Conservation (phyloP, 352 stramenopile genomes). For the Plasmopara muralis region DNA sequence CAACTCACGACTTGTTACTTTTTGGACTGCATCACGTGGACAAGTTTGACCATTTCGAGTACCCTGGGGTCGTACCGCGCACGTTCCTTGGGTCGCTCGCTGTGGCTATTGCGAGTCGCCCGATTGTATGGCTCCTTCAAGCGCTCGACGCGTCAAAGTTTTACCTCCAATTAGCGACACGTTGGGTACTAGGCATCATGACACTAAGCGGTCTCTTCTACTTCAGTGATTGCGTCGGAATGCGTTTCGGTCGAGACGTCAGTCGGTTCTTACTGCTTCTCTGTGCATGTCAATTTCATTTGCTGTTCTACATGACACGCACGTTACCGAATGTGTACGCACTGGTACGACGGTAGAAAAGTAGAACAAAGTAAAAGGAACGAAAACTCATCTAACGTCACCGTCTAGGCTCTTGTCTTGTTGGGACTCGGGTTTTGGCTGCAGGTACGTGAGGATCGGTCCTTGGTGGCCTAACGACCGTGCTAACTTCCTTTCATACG, state of each 20-base stretch:
- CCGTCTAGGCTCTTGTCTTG: conserved; percentile 49
- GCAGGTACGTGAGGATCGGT: conserved; percentile 15
- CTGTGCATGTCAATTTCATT: conserved; percentile 93
- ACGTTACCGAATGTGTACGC: conserved; percentile 98
- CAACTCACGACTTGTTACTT: conserved; percentile 94
- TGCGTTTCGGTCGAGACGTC: conserved; percentile 50
- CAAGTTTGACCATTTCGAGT: conserved; percentile 95
- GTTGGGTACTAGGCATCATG: conserved; percentile 53
- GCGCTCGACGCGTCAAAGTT: conserved; percentile 34
- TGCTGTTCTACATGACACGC: conserved; percentile 96
- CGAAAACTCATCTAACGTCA: background rate
- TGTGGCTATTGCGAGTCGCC: conserved; percentile 41
- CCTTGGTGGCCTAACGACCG: background rate
- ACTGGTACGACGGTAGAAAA: conserved; percentile 40
- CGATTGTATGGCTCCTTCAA: conserved; percentile 30
- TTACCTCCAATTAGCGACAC: conserved; percentile 50
- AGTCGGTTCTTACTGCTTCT: conserved; percentile 82
- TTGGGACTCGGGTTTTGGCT: conserved; percentile 60
- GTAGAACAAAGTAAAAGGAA: background rate
- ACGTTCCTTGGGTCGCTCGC: conserved; percentile 92
- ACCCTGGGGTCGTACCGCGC: conserved; percentile 96
- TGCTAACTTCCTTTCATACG: conserved; percentile 1
- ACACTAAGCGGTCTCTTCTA: conserved; percentile 46
- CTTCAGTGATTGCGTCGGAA: conserved; percentile 55
- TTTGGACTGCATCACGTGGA: conserved; percentile 40